Base-by-base conservation (phyloP, 2,329 filamentous ascomycete species). In the Fusarium nanum region DNA sequence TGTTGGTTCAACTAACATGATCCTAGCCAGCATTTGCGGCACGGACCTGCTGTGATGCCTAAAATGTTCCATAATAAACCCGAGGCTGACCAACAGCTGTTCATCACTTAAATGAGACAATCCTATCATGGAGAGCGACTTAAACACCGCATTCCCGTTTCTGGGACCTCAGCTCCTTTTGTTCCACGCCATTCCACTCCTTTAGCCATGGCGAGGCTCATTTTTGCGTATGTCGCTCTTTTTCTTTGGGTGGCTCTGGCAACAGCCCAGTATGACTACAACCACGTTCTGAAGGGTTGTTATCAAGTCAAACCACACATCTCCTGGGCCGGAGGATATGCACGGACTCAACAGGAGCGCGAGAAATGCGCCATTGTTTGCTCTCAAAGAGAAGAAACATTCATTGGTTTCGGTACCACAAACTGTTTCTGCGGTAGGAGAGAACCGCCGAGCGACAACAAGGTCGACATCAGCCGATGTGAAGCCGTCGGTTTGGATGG, bases 11-110 rank as follows among this genome's bases (percentile, higher is more conserved):
- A 10, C 20, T 3, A 2, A 4, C 20, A 28, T 57, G 30, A 64
- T 32, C 45, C 60, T 50, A 64, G 60, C 45, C 7, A 48, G 42
- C 27, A 56, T 44, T 32, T 37, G 42, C 28, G 58, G 60, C 60
- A 64, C 60, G 49, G 50, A 49, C 60, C 60, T 5, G 37, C 44
- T 57, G 34, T 20, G 59, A 30, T 64, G 60, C 61, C 60, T 64
- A 49, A 50, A 49, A 27, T 18, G 60, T 49, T 50, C 61, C 61
- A 64, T 64, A 49, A 22, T 64, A 48, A 32, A 25, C 9, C 2
- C n/a, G 18, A 34, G 12, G 18, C 4, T 22, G 40, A 23, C 63
- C 61, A 66, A 60, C 53, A n/a, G 30, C 16, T 44, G 54, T n/a
- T n/a, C 7, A 14, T 52, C 45, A 30, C 14, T 55, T 40, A 48